Evolutionary conservation across 345 rosid species (phyloP).

Genomic region (Triadica sebifera): DNA sequence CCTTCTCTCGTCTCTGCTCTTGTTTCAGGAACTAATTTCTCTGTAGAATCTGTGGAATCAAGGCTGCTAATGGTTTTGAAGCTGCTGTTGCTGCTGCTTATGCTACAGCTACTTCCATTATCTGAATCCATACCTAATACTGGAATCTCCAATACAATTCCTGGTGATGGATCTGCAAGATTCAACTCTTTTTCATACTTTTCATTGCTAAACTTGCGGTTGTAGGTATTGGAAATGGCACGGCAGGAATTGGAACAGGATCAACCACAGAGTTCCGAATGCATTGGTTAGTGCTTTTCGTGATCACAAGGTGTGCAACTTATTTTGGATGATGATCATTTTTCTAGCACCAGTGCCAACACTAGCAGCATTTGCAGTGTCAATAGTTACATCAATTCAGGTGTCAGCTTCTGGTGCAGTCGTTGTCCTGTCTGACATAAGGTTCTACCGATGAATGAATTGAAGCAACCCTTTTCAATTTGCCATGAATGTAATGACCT

Average conservation of each 20-base stretch:
- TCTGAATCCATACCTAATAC: conserved; percentile 43
- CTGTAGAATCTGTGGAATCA: conserved; percentile 41
- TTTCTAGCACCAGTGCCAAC: conserved; percentile 39
- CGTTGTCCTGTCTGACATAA: conserved; percentile 27
- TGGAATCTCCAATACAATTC: conserved; percentile 58
- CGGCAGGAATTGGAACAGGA: conserved; percentile 35
- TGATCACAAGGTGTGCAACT: conserved; percentile 29
- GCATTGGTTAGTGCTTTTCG: conserved; percentile 33
- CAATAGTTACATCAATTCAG: conserved; percentile 31
- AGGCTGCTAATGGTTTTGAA: conserved; percentile 22
- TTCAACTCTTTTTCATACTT: conserved; percentile 24
- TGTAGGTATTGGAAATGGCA: conserved; percentile 34
- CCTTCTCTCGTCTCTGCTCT: conserved; percentile 24
- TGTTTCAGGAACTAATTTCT: conserved; percentile 29
- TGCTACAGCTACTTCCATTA: no score
- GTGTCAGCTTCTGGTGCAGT: conserved; percentile 36
- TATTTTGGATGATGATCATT: conserved; percentile 41
- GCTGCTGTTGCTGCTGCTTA: conserved; percentile 36
- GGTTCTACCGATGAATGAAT: conserved; percentile 35
- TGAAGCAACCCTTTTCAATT: conserved; percentile 36
- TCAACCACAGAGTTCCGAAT: conserved; percentile 19
- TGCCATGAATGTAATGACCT: conserved; percentile 21
- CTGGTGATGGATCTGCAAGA: conserved; percentile 45
- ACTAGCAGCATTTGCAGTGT: conserved; percentile 38
- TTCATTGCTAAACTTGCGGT: conserved; percentile 31